These are phyloP conservation scores for Colletotrichum navitas DNA, from an alignment of 2,329 filamentous ascomycete species.

Conservation along the genomic window DNA sequence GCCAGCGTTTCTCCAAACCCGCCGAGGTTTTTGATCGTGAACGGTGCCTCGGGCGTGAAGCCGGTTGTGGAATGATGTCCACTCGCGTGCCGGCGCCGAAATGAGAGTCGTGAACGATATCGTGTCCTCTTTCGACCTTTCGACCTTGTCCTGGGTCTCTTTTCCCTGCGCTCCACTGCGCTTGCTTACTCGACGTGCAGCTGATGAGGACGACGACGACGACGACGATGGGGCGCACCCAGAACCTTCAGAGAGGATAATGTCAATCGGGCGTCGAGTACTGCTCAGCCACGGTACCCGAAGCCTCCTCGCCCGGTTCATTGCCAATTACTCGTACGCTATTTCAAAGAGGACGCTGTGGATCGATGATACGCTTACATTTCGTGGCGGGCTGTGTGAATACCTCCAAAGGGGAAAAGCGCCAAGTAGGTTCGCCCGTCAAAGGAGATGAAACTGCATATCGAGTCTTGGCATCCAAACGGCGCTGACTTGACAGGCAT, in stretches of 20 bases:
- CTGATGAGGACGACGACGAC: background rate
- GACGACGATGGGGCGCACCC: background rate
- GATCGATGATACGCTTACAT: background rate
- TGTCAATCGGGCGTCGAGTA: background rate
- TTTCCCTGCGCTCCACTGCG: background rate
- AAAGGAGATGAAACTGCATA: slow-evolving; percentile 28
- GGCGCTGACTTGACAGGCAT: background rate
- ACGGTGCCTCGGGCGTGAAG: background rate
- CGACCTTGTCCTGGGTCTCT: background rate
- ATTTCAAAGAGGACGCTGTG: background rate
- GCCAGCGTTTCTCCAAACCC: background rate
- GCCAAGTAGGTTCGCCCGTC: slow-evolving; percentile 19
- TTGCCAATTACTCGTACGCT: background rate
- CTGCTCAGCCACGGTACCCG: background rate
- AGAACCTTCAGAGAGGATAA: background rate
- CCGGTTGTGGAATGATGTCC: background rate
- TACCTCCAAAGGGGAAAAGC: background rate
- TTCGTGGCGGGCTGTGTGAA: background rate
- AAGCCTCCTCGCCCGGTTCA: background rate
- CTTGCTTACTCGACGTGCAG: background rate
- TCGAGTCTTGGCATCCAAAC: slow-evolving; percentile 23
- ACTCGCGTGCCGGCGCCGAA: background rate
- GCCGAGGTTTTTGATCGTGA: background rate
- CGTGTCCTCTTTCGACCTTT: background rate
- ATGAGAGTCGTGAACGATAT: no score